Evolutionary conservation across 2,329 filamentous ascomycete species (phyloP), one percentile per base, ranked within the genome.

Genomic region (Sclerotinia nivalis): DNA sequence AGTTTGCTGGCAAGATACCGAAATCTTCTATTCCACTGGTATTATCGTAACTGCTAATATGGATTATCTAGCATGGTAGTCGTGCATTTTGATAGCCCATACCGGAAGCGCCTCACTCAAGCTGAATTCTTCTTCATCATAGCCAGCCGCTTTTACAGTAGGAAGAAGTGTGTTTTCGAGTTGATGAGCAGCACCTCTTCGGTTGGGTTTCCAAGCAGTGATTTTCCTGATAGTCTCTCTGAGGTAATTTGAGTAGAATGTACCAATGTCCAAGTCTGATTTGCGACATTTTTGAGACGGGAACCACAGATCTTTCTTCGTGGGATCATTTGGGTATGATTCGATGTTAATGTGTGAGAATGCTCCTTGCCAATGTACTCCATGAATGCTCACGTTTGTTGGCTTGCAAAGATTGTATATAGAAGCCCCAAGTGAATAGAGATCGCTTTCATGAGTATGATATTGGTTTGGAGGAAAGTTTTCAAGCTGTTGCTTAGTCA

Each of bases 381-480:
- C 40, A 37, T 45, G 28, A 4, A 22, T 12, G 2, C 6, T 12
- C 6, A 31, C 22, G 18, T 69, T 47, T 7, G 28, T 64, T 18
- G 67, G 67, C 22, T 9, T 59, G 49, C 67, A 69, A 20, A 72
- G 69, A 54, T 71, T 73, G 60, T 71, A 75, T n/a, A 77, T 73
- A 15, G 55, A 71, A 13, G 67, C 70, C 2, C 71, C 75, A 2
- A 76, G 47, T 13, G 76, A 71, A 72, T 75, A 77, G n/a, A 76
- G 55, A 64, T 77, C 76, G 4, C 74, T 73, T 69, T 71, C 69
- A 5, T 49, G 31, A 45, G 49, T 72, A 52, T 76, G 74, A 9
- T 52, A 60, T 25, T 66, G 20, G 13, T 64, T 67, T 1, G 56
- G 45, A 25, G 74, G 72, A 28, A 73, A 76, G 1, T 13, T 22